phyloP scores from a whole-genome alignment of 1,284 basidiomycete genomes.

The Melampsora medusae region DNA sequence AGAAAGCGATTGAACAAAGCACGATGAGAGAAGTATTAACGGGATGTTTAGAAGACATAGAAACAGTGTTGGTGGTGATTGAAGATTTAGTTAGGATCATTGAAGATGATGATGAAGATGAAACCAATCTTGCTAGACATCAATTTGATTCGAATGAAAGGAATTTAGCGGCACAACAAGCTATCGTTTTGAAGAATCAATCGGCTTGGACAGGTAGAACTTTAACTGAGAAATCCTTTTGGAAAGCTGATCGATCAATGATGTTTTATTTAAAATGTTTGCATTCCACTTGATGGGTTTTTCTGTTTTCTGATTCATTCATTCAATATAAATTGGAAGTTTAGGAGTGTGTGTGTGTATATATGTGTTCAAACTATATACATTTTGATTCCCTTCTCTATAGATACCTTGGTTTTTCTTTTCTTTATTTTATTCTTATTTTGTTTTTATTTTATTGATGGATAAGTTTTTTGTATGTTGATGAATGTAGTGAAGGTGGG shows the following conservation, averaged over 20 bases:
- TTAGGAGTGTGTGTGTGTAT: no score
- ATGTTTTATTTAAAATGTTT: not conserved
- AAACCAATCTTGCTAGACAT: not conserved
- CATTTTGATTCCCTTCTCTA: no score
- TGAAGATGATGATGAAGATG: constrained; percentile 78
- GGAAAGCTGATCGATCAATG: constrained; percentile 4
- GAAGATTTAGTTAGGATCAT: constrained; percentile 77
- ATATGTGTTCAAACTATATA: no score
- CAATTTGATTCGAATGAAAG: not conserved
- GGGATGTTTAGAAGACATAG: constrained; percentile 77
- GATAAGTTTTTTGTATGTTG: no score
- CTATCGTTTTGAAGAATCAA: constrained; percentile 86
- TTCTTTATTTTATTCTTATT: no score
- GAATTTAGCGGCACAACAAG: constrained; percentile 58
- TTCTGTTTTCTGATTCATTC: no score
- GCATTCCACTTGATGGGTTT: not conserved
- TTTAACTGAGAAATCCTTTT: not conserved
- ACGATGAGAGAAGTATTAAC: constrained; percentile 46
- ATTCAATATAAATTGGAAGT: no score
- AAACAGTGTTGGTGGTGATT: constrained; percentile 75
- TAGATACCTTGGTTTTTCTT: no score
- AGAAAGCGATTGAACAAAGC: constrained; percentile 68
- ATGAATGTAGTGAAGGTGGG: no score
- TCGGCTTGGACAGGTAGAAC: constrained; percentile 77
- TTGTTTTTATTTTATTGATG: no score